Evolutionary conservation across 192 early-diverging fungal genomes (phyloP).

Genomic region (Linnemannia elongata): DNA sequence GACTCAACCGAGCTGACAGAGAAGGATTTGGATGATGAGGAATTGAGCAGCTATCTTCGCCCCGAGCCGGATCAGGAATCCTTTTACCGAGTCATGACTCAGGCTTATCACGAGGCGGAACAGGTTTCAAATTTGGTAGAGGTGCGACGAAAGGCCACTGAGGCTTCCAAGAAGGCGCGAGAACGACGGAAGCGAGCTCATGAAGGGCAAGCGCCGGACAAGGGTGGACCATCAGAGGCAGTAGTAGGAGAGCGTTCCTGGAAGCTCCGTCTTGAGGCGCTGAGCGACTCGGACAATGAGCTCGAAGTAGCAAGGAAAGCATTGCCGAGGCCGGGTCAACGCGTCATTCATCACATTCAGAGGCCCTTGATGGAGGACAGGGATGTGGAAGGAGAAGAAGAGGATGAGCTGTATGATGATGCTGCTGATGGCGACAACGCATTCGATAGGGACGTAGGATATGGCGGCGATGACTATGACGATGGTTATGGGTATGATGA

Average conservation of each 20-base stretch:
- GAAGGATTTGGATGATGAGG: conserved; percentile 34
- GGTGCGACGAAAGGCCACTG: background rate
- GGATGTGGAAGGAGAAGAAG: background rate
- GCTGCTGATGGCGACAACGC: background rate
- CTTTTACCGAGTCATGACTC: background rate
- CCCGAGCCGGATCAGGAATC: background rate
- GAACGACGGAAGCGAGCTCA: background rate
- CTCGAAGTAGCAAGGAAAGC: background rate
- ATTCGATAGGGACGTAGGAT: background rate
- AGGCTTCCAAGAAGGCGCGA: background rate
- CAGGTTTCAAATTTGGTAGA: background rate
- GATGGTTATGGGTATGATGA: conserved; percentile 7
- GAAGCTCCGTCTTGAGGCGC: conserved; percentile 26
- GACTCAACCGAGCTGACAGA: conserved; percentile 14
- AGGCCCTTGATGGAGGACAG: background rate
- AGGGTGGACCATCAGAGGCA: background rate
- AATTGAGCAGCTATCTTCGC: conserved; percentile 12
- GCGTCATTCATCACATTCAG: background rate
- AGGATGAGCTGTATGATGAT: background rate
- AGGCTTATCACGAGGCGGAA: background rate
- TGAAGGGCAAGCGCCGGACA: background rate
- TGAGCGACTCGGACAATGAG: conserved; percentile 7
- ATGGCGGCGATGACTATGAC: conserved; percentile 8
- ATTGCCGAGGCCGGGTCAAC: background rate
- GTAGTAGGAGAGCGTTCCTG: conserved; percentile 12